Conservation (phyloP, 306 rosid genomes). For the Glycyrrhiza uralensis region DNA sequence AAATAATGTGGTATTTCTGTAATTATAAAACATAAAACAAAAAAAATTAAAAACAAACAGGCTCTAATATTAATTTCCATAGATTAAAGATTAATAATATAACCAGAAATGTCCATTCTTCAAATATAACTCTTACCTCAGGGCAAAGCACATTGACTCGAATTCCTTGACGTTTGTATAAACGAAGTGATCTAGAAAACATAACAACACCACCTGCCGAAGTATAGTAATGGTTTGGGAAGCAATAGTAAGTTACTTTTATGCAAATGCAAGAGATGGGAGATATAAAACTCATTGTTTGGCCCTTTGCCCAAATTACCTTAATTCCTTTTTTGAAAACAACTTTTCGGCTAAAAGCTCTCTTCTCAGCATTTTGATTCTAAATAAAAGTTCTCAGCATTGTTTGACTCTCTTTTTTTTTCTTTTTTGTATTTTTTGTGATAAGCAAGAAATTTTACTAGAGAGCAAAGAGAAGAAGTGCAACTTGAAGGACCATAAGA, state of each 20-base stretch:
- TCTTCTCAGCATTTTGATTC: background rate
- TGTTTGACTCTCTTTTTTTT: no score
- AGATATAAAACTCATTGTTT: slow-evolving; percentile 5
- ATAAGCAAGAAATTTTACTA: background rate
- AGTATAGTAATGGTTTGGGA: slow-evolving; percentile 17
- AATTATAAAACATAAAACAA: background rate
- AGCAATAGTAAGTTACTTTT: slow-evolving; percentile 18
- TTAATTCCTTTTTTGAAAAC: background rate
- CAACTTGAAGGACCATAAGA: background rate
- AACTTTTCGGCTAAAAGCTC: background rate
- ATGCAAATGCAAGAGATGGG: background rate
- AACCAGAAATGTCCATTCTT: slow-evolving; percentile 3
- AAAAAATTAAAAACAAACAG: background rate
- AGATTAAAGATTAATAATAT: slow-evolving; percentile 18
- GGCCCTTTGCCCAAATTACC: background rate
- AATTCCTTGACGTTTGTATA: slow-evolving; percentile 67
- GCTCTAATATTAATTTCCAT: background rate
- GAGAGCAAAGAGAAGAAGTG: background rate
- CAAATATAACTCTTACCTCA: slow-evolving; percentile 57
- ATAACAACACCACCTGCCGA: slow-evolving; percentile 79
- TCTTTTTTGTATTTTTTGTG: no score
- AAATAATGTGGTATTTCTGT: background rate
- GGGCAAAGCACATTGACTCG: slow-evolving; percentile 94
- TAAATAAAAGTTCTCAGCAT: no score
- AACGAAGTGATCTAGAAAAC: slow-evolving; percentile 80